Conservation (phyloP, 352 stramenopile genomes). For the Globisporangium perplexum region DNA sequence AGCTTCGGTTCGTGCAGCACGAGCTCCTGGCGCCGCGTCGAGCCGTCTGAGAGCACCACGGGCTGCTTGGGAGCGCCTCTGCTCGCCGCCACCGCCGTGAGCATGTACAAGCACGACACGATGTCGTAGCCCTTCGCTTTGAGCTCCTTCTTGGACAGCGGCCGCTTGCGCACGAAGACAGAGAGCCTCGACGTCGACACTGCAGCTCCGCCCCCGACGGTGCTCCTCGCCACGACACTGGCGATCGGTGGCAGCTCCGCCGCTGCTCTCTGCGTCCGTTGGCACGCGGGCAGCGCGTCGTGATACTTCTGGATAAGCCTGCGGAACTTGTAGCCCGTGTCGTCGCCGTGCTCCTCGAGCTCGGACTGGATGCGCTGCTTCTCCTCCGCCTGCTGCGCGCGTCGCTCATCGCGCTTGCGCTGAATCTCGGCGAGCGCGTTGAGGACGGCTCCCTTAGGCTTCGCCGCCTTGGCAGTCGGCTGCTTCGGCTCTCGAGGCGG, state of each 20-base stretch:
- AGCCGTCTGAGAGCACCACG: background rate
- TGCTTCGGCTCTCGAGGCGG: slow-evolving; percentile 6
- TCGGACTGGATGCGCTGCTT: slow-evolving; percentile 65
- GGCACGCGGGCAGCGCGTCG: slow-evolving; percentile 29
- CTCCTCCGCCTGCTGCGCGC: slow-evolving; percentile 47
- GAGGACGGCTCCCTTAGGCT: slow-evolving; percentile 43
- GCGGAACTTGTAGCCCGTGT: slow-evolving; percentile 72
- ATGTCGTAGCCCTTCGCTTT: slow-evolving; percentile 15
- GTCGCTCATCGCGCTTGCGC: slow-evolving; percentile 58
- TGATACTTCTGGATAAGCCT: slow-evolving; percentile 57
- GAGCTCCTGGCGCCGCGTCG: slow-evolving; percentile 29
- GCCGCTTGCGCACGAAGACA: slow-evolving; percentile 12
- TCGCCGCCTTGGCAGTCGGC: slow-evolving; percentile 3
- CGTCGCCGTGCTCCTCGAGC: slow-evolving; percentile 58
- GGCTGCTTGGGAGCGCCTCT: background rate
- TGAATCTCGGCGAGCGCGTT: slow-evolving; percentile 61
- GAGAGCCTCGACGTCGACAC: slow-evolving; percentile 4
- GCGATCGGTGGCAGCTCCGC: background rate
- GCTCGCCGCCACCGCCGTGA: background rate
- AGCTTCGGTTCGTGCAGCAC: slow-evolving; percentile 72
- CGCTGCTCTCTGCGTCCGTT: slow-evolving; percentile 1
- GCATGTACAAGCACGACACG: slow-evolving; percentile 7
- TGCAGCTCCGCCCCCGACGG: too few relatives aligned
- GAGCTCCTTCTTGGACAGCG: slow-evolving; percentile 12
- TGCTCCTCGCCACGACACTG: too few relatives aligned